phyloP scores from a whole-genome alignment of 352 stramenopile genomes.

The Pythium grandisporangium region DNA sequence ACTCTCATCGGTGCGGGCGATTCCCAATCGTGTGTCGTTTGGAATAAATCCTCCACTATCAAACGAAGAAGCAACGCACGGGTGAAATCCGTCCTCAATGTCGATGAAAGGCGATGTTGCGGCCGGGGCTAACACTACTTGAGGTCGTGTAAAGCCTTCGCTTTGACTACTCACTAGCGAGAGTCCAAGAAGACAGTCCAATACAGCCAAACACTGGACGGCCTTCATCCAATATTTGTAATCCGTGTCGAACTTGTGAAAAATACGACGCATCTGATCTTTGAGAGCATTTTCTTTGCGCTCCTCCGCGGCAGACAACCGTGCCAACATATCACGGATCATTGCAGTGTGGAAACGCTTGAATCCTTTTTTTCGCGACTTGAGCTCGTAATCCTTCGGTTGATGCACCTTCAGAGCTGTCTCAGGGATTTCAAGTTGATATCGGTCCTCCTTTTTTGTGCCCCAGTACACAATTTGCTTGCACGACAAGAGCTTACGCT shows the following conservation, averaged over 20 bases:
- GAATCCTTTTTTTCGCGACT: constrained; percentile 90
- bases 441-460: constrained; percentile 92
- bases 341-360: constrained; percentile 88
- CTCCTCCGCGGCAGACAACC: constrained; percentile 70
- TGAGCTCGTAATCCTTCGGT: constrained; percentile 93
- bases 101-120: constrained; percentile 74
- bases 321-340: constrained; percentile 73
- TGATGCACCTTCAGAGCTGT: constrained; percentile 65
- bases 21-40: constrained; percentile 93
- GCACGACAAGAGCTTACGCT: constrained; percentile 65
- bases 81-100: constrained; percentile 92
- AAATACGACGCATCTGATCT: constrained; percentile 88
- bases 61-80: constrained; percentile 86
- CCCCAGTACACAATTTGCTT: constrained; percentile 91
- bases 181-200: constrained; percentile 95
- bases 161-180: constrained; percentile 90
- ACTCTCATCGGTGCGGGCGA: too few species aligned
- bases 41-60: constrained; percentile 92
- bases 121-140: constrained; percentile 69
- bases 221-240: constrained; percentile 92
- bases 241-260: constrained; percentile 95
- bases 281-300: constrained; percentile 76
- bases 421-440: constrained; percentile 91
- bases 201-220: constrained; percentile 86
- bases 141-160: constrained; percentile 88